Evolutionary conservation across 768 basidiomycete genomes (phyloP), one percentile per base, ranked within the genome.

Genomic region (Boletus rubroflammeus): DNA sequence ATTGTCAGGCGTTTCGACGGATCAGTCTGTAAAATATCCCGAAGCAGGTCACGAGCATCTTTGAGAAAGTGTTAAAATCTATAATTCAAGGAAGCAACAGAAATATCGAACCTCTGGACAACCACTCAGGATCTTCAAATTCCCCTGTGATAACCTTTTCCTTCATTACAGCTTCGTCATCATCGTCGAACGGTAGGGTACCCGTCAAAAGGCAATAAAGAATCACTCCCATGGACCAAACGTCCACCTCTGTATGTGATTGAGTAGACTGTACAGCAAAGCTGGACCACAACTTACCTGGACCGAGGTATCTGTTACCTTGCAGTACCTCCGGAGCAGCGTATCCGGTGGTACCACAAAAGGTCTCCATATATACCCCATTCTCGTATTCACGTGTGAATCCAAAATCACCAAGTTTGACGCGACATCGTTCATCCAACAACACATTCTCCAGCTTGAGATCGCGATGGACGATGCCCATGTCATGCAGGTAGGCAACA

Each of bases 381-480:
- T 78, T 76, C 57, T 95, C 90, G 71, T 88, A 96, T 73, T 96
- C 94, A 35, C 94, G 80, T 13, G 93, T 95, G 65, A 98, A 97
- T 4, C 94, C 94, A 69, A 98, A 90, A 71, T 98, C 94, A 3
- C 93, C 93, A 13, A 98, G 81, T 70, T 97, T 98, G 63, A 98
- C 84, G 51, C 89, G 82, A 70, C 93, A 90, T 28, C 85, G 81
- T 67, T 95, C 94, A 68, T 98, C 94, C 47, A 98, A 72, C 26
- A 98, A 72, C 0, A 96, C 90, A 65, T 98, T 98, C 76, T 98
- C 94, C 54, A 98, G 78, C 74, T 99, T 99, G 62, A 99, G 78
- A 71, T 99, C 96, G 29, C 97, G 84, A 69, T 99, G 97, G 1
- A 98, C 94, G 64, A 98, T 92, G 49, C 92, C 92, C 68, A 88